Evolutionary conservation across 78 protist genomes (phyloP), one percentile per base, ranked within the genome.

Genomic region (Capsaspora owczarzaki): DNA sequence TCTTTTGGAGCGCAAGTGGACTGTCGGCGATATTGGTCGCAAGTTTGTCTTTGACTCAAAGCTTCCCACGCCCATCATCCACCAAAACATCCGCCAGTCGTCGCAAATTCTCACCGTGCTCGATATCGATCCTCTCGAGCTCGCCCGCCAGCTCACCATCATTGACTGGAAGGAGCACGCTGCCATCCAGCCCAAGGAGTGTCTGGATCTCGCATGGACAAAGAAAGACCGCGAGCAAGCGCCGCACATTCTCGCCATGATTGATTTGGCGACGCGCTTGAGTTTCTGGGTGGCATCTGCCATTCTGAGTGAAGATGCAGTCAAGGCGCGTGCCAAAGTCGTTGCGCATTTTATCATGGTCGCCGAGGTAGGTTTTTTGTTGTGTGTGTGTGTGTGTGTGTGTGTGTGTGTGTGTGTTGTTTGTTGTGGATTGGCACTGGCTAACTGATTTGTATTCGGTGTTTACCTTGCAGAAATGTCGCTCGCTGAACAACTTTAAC

Each of bases 401-500:
- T 12, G 66, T 12, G 66, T 56, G 20, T 56, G 66, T 4, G 33
- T 25, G 20, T 29, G 4, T 29, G 66, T 29, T 56, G 66, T 16
- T 3, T 56, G 66, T 12, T 56, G n/a, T 16, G n/a, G 66, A 56
- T 46, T 46, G 66, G 10, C 14, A 16, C 35, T 16, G 12, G 8
- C n/a, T n/a, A n/a, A n/a, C n/a, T n/a, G n/a, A n/a, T n/a, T n/a
- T n/a, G n/a, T n/a, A n/a, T n/a, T n/a, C n/a, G n/a, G n/a, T n/a
- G n/a, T n/a, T n/a, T 16, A 49, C 51, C n/a, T 78, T 81, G 16
- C 82, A 86, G 79, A 42, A 85, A 41, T 81, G 83, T 53, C 53
- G 70, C 43, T 49, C 71, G 25, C 63, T 90, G 8, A 83, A 86
- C 60, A 90, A 90, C 61, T 87, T 87, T 70, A 90, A 90, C 71